A percentile compares a stretch with the other conserved stretches of the same genome.
Conservation (phyloP, 106 monocot species). For the Dioscorea alata region DNA sequence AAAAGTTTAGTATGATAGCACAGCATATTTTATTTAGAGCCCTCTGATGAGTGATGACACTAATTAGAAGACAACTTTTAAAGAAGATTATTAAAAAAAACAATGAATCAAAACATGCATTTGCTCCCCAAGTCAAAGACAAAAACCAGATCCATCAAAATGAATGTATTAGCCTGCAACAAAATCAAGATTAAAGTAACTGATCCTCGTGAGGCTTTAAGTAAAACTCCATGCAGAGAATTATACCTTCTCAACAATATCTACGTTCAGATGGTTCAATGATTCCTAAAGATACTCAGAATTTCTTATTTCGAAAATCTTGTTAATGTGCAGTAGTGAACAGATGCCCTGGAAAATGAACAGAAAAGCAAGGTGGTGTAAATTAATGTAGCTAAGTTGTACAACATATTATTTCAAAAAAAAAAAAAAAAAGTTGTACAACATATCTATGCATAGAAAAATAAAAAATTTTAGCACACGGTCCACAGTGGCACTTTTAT, state of each 20-base stretch:
- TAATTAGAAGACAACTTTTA: background rate
- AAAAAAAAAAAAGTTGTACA: too few relatives aligned
- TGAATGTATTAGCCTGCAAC: slow-evolving; percentile 72
- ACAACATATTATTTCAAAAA: too few relatives aligned
- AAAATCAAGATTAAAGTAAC: background rate
- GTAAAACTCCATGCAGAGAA: background rate
- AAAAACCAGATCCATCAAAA: slow-evolving; percentile 68
- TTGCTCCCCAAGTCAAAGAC: slow-evolving; percentile 81
- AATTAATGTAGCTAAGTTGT: too few relatives aligned
- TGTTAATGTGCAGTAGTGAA: slow-evolving; percentile 78
- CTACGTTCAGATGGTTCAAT: slow-evolving; percentile 43
- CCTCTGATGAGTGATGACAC: background rate
- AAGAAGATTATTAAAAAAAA: too few relatives aligned
- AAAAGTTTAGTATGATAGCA: too few relatives aligned
- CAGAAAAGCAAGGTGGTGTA: background rate
- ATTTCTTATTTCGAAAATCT: slow-evolving; percentile 89
- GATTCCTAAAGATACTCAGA: slow-evolving; percentile 70
- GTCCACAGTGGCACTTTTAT: too few relatives aligned
- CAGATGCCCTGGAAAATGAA: slow-evolving; percentile 63
- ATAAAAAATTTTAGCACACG: too few relatives aligned
- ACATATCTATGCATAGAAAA: too few relatives aligned
- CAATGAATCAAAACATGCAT: background rate
- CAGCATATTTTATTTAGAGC: too few relatives aligned
- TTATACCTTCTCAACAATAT: slow-evolving; percentile 63
- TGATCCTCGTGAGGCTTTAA: background rate